Conservation (phyloP, 257 asterid species). For the Plantago ovata region DNA sequence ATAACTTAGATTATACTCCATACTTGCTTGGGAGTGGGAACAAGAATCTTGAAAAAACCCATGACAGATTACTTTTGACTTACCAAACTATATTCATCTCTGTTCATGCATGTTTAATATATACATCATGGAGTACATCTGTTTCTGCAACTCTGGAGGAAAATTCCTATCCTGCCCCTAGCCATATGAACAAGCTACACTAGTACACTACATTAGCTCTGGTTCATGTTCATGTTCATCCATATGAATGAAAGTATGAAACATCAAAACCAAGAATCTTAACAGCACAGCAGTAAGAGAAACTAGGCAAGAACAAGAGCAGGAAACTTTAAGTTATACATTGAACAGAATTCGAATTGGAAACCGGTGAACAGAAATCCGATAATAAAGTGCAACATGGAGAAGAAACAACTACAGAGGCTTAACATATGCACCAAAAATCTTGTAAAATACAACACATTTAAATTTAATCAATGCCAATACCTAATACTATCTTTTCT, state of each 20-base stretch:
- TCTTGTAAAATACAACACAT: slow-evolving; percentile 17
- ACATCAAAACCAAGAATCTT: background rate
- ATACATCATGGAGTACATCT: too few relatives aligned
- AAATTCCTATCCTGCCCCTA: slow-evolving; percentile 7
- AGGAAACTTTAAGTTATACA: slow-evolving; percentile 1
- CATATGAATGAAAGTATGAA: background rate
- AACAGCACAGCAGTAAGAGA: background rate
- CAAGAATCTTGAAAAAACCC: slow-evolving; percentile 38
- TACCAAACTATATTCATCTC: slow-evolving; percentile 20
- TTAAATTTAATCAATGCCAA: slow-evolving; percentile 23
- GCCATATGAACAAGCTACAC: too few relatives aligned
- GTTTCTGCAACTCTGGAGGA: too few relatives aligned
- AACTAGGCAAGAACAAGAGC: background rate
- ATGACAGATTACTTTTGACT: slow-evolving; percentile 43
- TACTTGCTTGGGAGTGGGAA: slow-evolving; percentile 32
- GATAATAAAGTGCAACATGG: slow-evolving; percentile 24
- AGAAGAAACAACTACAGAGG: slow-evolving; percentile 29
- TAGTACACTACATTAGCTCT: too few relatives aligned
- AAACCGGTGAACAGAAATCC: slow-evolving; percentile 24
- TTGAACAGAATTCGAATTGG: slow-evolving; percentile 12
- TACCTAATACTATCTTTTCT: slow-evolving; percentile 22
- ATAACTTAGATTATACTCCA: slow-evolving; percentile 39
- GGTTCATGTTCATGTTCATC: background rate
- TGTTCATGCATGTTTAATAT: background rate
- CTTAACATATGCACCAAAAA: slow-evolving; percentile 26